A percentile compares a stretch with the other conserved stretches of the same genome.
Evolutionary conservation across 208 protist species (phyloP).

Genomic region (Acanthamoeba healyi): DNA sequence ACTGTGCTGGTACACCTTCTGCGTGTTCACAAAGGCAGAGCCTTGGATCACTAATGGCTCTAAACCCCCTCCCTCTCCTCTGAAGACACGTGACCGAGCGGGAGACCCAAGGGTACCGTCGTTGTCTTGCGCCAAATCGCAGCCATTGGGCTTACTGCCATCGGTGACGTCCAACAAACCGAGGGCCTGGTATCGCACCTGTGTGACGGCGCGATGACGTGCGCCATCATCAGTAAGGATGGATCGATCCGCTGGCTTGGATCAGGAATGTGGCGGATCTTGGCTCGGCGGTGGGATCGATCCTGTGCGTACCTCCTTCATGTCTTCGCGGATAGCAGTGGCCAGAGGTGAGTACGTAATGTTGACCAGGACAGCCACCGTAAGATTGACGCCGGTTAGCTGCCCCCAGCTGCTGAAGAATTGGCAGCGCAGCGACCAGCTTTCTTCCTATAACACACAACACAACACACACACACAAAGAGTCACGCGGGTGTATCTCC

Average conservation of each 20-base stretch:
- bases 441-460: background rate
- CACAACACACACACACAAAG: too few species aligned
- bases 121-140: background rate
- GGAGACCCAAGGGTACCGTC: too few species aligned
- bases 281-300: background rate
- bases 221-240: too few species aligned
- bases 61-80: too few species aligned
- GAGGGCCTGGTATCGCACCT: constrained; percentile 12
- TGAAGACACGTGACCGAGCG: too few species aligned
- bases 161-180: background rate
- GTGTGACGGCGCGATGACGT: background rate
- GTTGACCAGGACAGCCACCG: background rate
- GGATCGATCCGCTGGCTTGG: too few species aligned
- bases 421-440: background rate
- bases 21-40: background rate
- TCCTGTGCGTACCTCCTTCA: background rate
- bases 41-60: too few species aligned
- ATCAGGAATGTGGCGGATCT: too few species aligned
- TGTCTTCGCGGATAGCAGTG: background rate
- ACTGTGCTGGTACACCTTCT: background rate
- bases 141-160: background rate
- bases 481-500: too few species aligned
- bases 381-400: background rate
- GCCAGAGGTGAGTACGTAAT: background rate
- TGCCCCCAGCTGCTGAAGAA: constrained; percentile 10